A percentile compares a stretch with the other conserved stretches of the same genome.
phyloP scores from a whole-genome alignment of 139 green algal species.

The Asterochloris erici region DNA sequence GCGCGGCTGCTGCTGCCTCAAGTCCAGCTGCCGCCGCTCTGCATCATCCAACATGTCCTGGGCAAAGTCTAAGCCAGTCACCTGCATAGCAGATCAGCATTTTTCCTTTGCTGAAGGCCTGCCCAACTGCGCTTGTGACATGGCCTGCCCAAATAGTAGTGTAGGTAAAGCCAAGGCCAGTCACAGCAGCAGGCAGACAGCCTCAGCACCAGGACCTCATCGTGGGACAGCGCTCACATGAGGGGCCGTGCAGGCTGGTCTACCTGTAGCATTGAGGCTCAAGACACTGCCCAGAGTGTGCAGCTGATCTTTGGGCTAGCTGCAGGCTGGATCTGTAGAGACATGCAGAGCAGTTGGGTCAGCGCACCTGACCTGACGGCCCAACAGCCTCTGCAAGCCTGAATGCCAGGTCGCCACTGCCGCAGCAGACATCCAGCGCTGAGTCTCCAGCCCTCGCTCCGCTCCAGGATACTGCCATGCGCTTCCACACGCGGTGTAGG shows the following conservation, averaged over 20 bases:
- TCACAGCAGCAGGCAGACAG: no score
- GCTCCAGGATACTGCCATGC: slow-evolving; percentile 88
- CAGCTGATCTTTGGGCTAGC: neutral
- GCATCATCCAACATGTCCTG: slow-evolving; percentile 80
- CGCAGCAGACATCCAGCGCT: slow-evolving; percentile 92
- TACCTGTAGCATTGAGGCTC: neutral
- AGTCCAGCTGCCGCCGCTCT: slow-evolving; percentile 17
- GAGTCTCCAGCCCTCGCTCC: slow-evolving; percentile 45
- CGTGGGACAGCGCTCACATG: neutral
- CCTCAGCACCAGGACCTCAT: no score
- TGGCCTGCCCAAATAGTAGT: no score
- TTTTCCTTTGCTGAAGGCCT: neutral
- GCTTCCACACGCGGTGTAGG: slow-evolving; percentile 94
- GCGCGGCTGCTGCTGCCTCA: neutral
- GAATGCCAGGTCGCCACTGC: slow-evolving; percentile 88
- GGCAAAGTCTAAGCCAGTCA: slow-evolving; percentile 93
- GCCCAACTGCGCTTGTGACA: neutral
- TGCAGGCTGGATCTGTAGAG: neutral
- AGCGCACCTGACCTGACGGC: slow-evolving; percentile 53
- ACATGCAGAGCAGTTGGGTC: slow-evolving; percentile 1
- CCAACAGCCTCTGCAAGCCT: slow-evolving; percentile 79
- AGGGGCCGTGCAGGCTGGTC: neutral
- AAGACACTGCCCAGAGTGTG: neutral
- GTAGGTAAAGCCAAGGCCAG: no score
- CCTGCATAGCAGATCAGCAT: slow-evolving; percentile 30